A percentile compares a stretch with the other conserved stretches of the same genome.
These are phyloP conservation scores for Cubamyces sp. DNA, from an alignment of 768 basidiomycete genomes.

Conservation along the genomic window DNA sequence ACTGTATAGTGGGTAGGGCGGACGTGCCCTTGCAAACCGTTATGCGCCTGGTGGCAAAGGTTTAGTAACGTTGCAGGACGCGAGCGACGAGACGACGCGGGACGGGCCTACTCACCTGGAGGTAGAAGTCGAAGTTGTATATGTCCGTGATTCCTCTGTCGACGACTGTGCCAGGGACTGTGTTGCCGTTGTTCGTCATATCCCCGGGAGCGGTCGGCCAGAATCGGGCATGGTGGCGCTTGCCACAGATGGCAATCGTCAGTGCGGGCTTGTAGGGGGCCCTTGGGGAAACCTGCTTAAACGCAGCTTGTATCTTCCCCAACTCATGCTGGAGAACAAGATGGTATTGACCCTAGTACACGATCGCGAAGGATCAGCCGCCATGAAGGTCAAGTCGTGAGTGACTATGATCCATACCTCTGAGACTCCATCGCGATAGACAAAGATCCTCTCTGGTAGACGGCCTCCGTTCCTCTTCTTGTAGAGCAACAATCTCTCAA, in stretches of 20 bases:
- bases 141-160: conserved; percentile 73
- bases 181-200: conserved; percentile 74
- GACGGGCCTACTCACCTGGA: conserved; percentile 29
- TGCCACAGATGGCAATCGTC: conserved; percentile 82
- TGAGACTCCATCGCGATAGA: conserved; percentile 84
- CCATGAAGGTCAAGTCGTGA: neutral
- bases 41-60: conserved; percentile 62
- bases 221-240: conserved; percentile 65
- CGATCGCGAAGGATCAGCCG: neutral
- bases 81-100: neutral
- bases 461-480: conserved; percentile 51
- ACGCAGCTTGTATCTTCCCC: conserved; percentile 62
- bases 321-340: conserved; percentile 63
- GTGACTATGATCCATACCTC: conserved; percentile 50
- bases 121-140: conserved; percentile 39
- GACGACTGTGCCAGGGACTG: conserved; percentile 77
- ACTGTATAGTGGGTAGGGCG: conserved; percentile 80
- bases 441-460: conserved; percentile 68
- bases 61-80: neutral
- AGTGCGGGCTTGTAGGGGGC: conserved; percentile 61
- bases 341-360: conserved; percentile 69
- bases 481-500: conserved; percentile 67
- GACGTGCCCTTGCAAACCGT: conserved; percentile 71
- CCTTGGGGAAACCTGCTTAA: conserved; percentile 51
- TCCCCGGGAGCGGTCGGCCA: conserved; percentile 54